Evolutionary conservation across 129 eudicot species (phyloP).

Genomic region (Gnaphalium uliginosum): DNA sequence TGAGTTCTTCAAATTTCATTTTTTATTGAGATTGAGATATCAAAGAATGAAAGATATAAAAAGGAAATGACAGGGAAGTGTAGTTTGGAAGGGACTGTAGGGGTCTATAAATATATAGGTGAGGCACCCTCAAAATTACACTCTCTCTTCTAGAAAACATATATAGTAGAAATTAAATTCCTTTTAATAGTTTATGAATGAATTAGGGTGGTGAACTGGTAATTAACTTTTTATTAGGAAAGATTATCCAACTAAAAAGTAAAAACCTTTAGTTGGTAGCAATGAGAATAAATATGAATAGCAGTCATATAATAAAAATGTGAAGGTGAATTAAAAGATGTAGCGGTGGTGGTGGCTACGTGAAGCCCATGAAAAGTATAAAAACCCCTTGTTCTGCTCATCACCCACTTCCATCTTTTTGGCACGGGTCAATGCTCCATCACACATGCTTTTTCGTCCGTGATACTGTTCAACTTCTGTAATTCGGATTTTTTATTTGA

Average conservation of each 20-base stretch:
- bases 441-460: background rate
- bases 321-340: background rate
- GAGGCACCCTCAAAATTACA: slow-evolving; percentile 11
- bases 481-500: background rate
- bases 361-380: slow-evolving; percentile 14
- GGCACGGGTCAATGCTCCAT: slow-evolving; percentile 17
- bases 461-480: background rate
- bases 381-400: background rate
- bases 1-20: slow-evolving; percentile 92
- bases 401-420: background rate
- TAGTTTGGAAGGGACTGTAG: slow-evolving; percentile 19
- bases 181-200: background rate
- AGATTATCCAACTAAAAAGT: too few species aligned
- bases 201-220: too few species aligned
- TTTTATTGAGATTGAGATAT: slow-evolving; percentile 18
- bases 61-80: slow-evolving; percentile 19
- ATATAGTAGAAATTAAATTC: too few species aligned
- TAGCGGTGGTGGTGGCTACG: background rate
- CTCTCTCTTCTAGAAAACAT: slow-evolving; percentile 8
- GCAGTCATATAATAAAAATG: background rate
- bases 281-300: too few species aligned
- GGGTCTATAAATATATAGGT: slow-evolving; percentile 23
- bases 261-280: too few species aligned
- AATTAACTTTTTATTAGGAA: too few species aligned
- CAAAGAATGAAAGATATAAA: background rate